phyloP scores from a whole-genome alignment of 1,284 basidiomycete genomes.

The Ceratobasidium theobromae region DNA sequence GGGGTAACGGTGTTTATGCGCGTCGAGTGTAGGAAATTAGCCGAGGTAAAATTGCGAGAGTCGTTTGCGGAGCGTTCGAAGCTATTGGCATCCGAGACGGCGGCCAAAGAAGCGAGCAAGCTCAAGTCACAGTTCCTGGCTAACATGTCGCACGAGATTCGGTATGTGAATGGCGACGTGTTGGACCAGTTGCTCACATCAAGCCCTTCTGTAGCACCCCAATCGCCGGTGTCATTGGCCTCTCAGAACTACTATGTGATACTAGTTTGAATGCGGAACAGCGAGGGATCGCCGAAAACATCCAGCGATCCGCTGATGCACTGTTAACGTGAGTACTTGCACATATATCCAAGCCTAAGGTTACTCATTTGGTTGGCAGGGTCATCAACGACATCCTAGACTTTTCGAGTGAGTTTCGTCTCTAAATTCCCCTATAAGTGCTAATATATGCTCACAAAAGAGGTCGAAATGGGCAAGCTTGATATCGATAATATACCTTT shows the following conservation, averaged over 20 bases:
- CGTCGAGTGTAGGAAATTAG: constrained; percentile 2
- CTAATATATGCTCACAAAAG: background rate
- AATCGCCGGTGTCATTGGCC: constrained; percentile 28
- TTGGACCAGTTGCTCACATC: too few species aligned
- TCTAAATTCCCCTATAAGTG: background rate
- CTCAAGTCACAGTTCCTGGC: constrained; percentile 30
- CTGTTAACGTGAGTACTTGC: constrained; percentile 2
- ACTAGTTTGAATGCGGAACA: constrained; percentile 17
- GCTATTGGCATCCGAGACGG: constrained; percentile 27
- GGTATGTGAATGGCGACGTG: background rate
- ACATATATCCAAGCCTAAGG: background rate
- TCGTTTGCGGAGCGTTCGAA: constrained; percentile 25
- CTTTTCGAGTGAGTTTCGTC: constrained; percentile 5
- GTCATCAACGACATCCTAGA: constrained; percentile 27
- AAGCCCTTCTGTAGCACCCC: constrained; percentile 9
- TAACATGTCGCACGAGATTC: constrained; percentile 32
- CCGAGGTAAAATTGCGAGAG: constrained; percentile 19
- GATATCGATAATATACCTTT: constrained; percentile 29
- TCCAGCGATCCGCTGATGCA: constrained; percentile 26
- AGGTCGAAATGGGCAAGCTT: constrained; percentile 31
- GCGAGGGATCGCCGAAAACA: constrained; percentile 25
- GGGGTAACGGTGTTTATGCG: too few species aligned
- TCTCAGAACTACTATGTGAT: constrained; percentile 28
- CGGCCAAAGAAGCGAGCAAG: constrained; percentile 30
- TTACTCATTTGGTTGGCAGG: background rate